These are phyloP conservation scores for Colletotrichum sp. DNA, from an alignment of 2,329 filamentous ascomycete species.

Conservation along the genomic window DNA sequence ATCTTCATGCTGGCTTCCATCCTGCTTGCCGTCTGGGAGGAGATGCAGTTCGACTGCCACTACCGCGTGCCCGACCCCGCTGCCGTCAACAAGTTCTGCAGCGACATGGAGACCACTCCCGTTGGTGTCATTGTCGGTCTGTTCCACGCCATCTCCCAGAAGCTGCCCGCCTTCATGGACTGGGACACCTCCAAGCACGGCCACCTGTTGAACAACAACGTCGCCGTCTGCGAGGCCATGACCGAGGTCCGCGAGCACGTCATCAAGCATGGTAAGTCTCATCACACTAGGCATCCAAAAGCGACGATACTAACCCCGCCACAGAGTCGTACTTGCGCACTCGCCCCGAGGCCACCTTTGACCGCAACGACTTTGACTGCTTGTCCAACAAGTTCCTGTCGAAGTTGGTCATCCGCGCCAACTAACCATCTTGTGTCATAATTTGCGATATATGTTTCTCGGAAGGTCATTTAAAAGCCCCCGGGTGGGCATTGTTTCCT, in stretches of 20 bases:
- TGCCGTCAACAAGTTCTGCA: constrained; percentile 92
- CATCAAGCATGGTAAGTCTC: constrained; percentile 83
- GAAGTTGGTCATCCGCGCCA: constrained; percentile 93
- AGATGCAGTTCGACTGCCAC: constrained; percentile 98
- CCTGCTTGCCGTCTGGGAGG: constrained; percentile 92
- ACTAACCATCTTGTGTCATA: constrained; percentile 54
- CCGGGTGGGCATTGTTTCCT: constrained; percentile 16
- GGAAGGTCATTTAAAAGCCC: constrained; percentile 5
- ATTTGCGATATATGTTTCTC: constrained; percentile 18
- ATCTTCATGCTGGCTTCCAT: constrained; percentile 98
- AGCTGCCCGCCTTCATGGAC: constrained; percentile 88
- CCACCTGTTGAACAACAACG: constrained; percentile 88
- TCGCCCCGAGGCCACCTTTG: constrained; percentile 81
- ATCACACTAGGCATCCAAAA: not conserved
- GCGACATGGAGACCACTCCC: constrained; percentile 94
- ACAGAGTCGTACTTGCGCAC: constrained; percentile 86
- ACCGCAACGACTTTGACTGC: constrained; percentile 91
- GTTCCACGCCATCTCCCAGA: constrained; percentile 97
- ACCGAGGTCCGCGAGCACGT: constrained; percentile 94
- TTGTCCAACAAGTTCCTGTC: constrained; percentile 97
- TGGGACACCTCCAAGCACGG: constrained; percentile 95
- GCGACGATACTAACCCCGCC: constrained; percentile 40
- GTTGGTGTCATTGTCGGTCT: constrained; percentile 96
- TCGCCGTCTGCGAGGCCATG: constrained; percentile 92
- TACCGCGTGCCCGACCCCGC: constrained; percentile 87